These are phyloP conservation scores for Microthlaspi erraticum DNA, from an alignment of 345 rosid genomes.

Conservation along the genomic window DNA sequence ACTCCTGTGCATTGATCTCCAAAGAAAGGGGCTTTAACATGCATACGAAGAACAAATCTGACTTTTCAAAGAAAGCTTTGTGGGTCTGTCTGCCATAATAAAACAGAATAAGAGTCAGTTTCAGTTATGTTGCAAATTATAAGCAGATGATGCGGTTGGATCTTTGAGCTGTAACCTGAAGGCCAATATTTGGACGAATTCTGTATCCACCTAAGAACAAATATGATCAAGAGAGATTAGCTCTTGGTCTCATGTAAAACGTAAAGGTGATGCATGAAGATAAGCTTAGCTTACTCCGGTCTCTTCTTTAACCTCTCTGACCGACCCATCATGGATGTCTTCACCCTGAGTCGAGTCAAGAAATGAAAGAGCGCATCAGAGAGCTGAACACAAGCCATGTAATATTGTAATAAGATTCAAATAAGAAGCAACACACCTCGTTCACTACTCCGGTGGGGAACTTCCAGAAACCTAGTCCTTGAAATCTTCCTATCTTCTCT, in stretches of 20 bases:
- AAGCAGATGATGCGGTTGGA: constrained; percentile 13
- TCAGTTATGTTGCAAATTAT: constrained; percentile 16
- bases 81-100: constrained; percentile 70
- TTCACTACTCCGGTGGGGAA: constrained; percentile 86
- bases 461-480: constrained; percentile 76
- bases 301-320: constrained; percentile 95
- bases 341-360: constrained; percentile 64
- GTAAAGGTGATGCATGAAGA: background rate
- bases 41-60: constrained; percentile 84
- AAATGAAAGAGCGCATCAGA: constrained; percentile 6
- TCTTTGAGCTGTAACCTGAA: constrained; percentile 61
- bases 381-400: constrained; percentile 4
- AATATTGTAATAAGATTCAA: background rate
- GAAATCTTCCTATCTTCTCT: constrained; percentile 67
- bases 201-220: constrained; percentile 66
- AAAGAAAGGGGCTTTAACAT: constrained; percentile 71
- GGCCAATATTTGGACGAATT: constrained; percentile 74
- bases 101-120: constrained; percentile 20
- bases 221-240: constrained; percentile 16
- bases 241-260: constrained; percentile 11
- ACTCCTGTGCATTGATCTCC: constrained; percentile 67
- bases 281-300: constrained; percentile 67
- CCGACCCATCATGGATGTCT: constrained; percentile 71
- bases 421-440: constrained; percentile 54
- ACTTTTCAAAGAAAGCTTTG: constrained; percentile 70